These are phyloP conservation scores for Antitrichia curtipendula DNA, from an alignment of 225 moss, liverwort and hornwort species.

Conservation along the genomic window DNA sequence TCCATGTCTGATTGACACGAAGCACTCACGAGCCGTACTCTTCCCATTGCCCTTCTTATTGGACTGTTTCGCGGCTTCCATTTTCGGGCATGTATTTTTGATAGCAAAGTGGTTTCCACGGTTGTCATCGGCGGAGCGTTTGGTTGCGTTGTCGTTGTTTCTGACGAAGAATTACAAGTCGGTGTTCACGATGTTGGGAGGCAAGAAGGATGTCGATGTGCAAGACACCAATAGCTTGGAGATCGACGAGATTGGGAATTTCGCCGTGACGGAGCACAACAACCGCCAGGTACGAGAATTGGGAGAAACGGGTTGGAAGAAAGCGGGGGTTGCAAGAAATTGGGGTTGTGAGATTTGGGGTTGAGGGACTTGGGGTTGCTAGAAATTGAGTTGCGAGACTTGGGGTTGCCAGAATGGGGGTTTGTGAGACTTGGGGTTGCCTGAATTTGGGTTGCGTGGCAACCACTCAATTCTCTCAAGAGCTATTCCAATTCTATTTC, in stretches of 20 bases:
- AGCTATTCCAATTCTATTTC: neutral
- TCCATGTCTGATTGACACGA: neutral
- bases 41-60: neutral
- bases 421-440: neutral
- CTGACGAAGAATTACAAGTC: neutral
- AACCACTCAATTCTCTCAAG: neutral
- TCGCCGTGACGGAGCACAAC: conserved; percentile 55
- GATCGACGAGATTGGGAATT: conserved; percentile 49
- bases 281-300: conserved; percentile 9
- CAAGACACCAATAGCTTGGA: conserved; percentile 24
- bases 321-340: neutral
- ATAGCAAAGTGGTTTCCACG: neutral
- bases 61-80: neutral
- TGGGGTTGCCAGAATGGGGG: neutral
- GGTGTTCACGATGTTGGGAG: conserved; percentile 30
- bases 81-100: neutral
- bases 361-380: neutral
- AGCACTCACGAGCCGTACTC: neutral
- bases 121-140: neutral
- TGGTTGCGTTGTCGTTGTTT: neutral
- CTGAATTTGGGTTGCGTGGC: neutral
- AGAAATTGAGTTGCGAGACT: neutral
- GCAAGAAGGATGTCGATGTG: conserved; percentile 33
- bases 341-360: neutral
- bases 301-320: neutral